Evolutionary conservation across 306 rosid species (phyloP).

Genomic region (Inga leiocalycina): DNA sequence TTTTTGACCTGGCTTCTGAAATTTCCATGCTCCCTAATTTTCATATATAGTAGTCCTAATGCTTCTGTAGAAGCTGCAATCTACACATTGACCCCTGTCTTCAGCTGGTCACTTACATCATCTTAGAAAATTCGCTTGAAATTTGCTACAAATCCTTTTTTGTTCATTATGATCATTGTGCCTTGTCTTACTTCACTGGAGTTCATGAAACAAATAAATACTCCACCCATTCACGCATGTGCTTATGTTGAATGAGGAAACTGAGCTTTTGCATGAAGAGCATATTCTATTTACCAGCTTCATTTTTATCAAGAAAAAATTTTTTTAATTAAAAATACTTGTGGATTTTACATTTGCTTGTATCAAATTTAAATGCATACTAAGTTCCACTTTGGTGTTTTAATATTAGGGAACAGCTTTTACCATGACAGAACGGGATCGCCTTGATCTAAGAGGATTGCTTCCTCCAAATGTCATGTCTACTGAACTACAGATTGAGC

Average conservation of each 20-base stretch:
- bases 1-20: background rate
- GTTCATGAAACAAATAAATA: background rate
- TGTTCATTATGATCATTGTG: conserved; percentile 24
- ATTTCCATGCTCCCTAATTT: background rate
- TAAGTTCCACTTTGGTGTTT: conserved; percentile 32
- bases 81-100: conserved; percentile 6
- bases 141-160: background rate
- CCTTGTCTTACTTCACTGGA: background rate
- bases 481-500: conserved; percentile 85
- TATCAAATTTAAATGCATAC: conserved; percentile 19
- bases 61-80: conserved; percentile 10
- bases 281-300: background rate
- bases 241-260: background rate
- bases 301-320: background rate
- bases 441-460: conserved; percentile 97
- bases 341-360: background rate
- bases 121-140: conserved; percentile 13
- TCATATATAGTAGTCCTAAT: background rate
- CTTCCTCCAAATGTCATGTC: conserved; percentile 98
- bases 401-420: conserved; percentile 88
- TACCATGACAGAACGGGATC: conserved; percentile 93
- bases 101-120: conserved; percentile 8
- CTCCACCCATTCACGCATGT: background rate
- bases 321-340: background rate
- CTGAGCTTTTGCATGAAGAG: background rate